Evolutionary conservation across 352 stramenopile species (phyloP).

Genomic region (Saprolegnia parasitica): DNA sequence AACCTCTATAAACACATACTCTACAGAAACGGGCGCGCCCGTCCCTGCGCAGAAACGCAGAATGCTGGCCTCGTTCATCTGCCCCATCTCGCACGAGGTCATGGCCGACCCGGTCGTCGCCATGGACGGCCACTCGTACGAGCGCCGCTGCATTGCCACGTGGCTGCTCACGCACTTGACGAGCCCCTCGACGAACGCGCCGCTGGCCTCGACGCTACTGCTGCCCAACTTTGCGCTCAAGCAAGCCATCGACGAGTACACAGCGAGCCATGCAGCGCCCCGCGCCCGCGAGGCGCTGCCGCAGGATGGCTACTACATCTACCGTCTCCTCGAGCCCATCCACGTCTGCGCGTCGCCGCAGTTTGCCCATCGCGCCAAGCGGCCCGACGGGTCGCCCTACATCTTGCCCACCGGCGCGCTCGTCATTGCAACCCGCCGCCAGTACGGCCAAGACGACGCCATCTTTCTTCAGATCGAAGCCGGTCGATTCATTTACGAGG

Average conservation of each 20-base stretch:
- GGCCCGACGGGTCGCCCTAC: background rate
- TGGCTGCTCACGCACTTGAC: background rate
- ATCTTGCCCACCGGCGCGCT: background rate
- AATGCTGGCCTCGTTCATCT: no score
- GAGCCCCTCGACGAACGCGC: background rate
- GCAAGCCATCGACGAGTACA: constrained; percentile 3
- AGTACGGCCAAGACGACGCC: no score
- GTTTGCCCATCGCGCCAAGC: background rate
- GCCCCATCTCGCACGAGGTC: constrained; percentile 35
- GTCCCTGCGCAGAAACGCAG: no score
- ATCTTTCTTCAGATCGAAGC: no score
- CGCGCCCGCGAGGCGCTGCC: constrained; percentile 16
- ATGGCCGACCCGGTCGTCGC: constrained; percentile 48
- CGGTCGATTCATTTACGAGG: no score
- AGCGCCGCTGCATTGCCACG: no score
- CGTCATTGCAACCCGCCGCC: constrained; percentile 2
- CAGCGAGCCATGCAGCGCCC: no score
- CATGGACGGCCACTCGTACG: constrained; percentile 44
- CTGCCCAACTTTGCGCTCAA: background rate
- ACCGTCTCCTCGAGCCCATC: constrained; percentile 11
- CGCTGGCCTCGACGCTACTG: background rate
- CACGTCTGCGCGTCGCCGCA: background rate
- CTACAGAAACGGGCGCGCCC: no score
- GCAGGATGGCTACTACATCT: constrained; percentile 15
- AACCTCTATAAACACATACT: no score